Conservation (phyloP, 2,329 filamentous ascomycete genomes). For the Allantophomopsis lycopodina region DNA sequence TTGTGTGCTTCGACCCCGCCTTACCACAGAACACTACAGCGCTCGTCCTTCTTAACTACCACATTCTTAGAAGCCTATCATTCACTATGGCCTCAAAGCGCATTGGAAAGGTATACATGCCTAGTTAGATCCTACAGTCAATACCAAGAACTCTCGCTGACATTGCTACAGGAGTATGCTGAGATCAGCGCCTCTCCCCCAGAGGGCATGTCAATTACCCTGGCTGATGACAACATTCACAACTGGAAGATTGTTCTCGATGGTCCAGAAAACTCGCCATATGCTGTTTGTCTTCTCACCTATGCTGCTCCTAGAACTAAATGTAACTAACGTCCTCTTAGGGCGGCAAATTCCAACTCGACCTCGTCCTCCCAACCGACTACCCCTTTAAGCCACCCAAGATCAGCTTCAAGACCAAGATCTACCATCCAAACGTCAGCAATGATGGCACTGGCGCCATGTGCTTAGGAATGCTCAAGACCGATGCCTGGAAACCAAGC, state of each 20-base stretch:
- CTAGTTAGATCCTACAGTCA: background rate
- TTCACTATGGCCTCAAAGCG: background rate
- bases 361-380: constrained; percentile 51
- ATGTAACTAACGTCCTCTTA: constrained; percentile 4
- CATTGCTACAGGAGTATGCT: constrained; percentile 36
- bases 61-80: too few species aligned
- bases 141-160: background rate
- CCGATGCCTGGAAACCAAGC: constrained; percentile 62
- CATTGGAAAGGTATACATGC: constrained; percentile 1
- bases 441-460: constrained; percentile 63
- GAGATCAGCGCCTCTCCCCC: constrained; percentile 42
- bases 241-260: constrained; percentile 56
- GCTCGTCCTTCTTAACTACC: too few species aligned
- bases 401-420: constrained; percentile 57
- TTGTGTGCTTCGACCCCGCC: too few species aligned
- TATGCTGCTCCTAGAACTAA: background rate
- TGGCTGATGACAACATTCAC: constrained; percentile 52
- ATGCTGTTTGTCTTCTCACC: constrained; percentile 35
- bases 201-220: constrained; percentile 37
- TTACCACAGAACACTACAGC: too few species aligned
- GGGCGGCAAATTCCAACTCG: constrained; percentile 54
- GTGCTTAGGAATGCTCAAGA: constrained; percentile 58
- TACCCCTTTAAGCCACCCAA: constrained; percentile 65
- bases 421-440: constrained; percentile 65
- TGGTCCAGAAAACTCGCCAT: constrained; percentile 50